Evolutionary conservation across 2,329 filamentous ascomycete genomes (phyloP).

Genomic region (Stachybotrys elegans): DNA sequence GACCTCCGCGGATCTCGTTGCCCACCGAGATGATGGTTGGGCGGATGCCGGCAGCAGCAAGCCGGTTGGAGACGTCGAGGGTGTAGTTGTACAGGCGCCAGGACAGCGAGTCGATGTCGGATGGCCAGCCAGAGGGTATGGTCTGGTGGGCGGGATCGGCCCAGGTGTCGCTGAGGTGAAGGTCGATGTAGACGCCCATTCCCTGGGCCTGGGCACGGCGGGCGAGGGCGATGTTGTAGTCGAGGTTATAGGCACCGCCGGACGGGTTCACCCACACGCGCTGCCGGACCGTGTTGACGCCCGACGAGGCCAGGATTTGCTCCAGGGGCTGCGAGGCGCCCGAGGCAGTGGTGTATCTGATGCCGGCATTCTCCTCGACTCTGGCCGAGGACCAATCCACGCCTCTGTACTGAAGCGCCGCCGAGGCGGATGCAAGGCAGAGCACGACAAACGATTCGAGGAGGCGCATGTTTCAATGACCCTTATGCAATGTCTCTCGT

Average conservation of each 20-base stretch:
- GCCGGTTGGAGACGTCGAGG: conserved; percentile 53
- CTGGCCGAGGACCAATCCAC: conserved; percentile 66
- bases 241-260: conserved; percentile 61
- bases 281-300: conserved; percentile 67
- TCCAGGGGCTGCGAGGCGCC: conserved; percentile 54
- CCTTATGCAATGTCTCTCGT: no score
- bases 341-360: conserved; percentile 52
- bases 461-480: no score
- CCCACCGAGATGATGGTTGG: conserved; percentile 64
- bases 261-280: conserved; percentile 66
- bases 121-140: conserved; percentile 60
- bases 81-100: conserved; percentile 68
- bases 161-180: conserved; percentile 68
- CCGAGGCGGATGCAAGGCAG: conserved; percentile 17
- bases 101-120: conserved; percentile 50
- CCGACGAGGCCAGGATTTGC: conserved; percentile 53
- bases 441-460: background rate
- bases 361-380: conserved; percentile 57
- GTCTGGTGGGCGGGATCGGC: conserved; percentile 61
- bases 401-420: conserved; percentile 57
- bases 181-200: conserved; percentile 54
- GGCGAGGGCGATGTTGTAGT: conserved; percentile 66
- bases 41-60: conserved; percentile 48
- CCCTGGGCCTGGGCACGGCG: conserved; percentile 59
- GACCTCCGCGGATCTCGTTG: conserved; percentile 65